Evolutionary conservation across 306 rosid species (phyloP).

Genomic region (Oemleria cerasiformis): DNA sequence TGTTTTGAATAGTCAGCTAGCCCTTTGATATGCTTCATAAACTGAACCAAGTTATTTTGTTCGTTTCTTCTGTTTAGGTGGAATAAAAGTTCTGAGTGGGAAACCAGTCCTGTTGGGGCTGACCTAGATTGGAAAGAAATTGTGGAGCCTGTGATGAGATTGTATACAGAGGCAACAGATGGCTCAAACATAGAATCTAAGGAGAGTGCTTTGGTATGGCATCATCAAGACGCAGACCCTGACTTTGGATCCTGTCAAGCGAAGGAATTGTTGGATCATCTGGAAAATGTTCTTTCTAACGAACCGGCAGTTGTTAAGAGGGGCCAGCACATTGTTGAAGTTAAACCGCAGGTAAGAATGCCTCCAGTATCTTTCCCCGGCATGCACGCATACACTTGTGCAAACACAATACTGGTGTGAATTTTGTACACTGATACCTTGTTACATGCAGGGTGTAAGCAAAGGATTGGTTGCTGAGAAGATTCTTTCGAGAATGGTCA

Average conservation of each 20-base stretch:
- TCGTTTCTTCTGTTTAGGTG: slow-evolving; percentile 45
- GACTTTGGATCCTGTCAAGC: slow-evolving; percentile 90
- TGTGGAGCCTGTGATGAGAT: slow-evolving; percentile 73
- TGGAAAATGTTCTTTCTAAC: slow-evolving; percentile 72
- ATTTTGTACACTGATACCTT: slow-evolving; percentile 3
- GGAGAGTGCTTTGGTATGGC: slow-evolving; percentile 89
- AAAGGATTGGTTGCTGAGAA: slow-evolving; percentile 70
- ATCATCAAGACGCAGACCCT: slow-evolving; percentile 87
- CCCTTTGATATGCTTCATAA: neutral
- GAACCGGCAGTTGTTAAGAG: slow-evolving; percentile 71
- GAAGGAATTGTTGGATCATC: slow-evolving; percentile 68
- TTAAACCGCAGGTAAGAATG: slow-evolving; percentile 72
- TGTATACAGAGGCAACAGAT: slow-evolving; percentile 72
- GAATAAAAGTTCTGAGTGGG: slow-evolving; percentile 62
- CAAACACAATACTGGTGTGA: neutral
- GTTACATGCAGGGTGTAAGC: slow-evolving; percentile 68
- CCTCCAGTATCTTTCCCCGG: neutral
- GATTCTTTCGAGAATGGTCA: slow-evolving; percentile 55
- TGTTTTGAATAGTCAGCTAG: neutral
- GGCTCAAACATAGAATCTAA: slow-evolving; percentile 76
- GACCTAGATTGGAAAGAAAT: slow-evolving; percentile 78
- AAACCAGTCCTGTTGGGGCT: slow-evolving; percentile 47
- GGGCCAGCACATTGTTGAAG: slow-evolving; percentile 85
- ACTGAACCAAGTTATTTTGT: slow-evolving; percentile 3
- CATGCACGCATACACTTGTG: neutral